Evolutionary conservation across 257 asterid species (phyloP).

Genomic region (Henckelia pumila): DNA sequence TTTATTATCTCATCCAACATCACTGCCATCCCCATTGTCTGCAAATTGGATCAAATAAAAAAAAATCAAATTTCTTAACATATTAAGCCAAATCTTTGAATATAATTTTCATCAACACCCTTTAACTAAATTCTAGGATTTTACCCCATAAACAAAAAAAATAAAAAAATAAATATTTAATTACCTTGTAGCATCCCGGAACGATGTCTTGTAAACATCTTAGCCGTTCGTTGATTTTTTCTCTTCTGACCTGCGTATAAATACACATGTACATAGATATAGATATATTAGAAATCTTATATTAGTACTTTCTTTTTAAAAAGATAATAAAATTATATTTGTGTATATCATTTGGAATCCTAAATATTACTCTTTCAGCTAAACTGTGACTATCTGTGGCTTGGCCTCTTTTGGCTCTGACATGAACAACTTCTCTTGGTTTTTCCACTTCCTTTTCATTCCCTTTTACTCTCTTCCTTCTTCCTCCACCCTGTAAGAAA

Average conservation of each 20-base stretch:
- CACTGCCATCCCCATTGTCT: conserved; percentile 96
- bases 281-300: too few species aligned
- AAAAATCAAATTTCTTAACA: too few species aligned
- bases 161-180: too few species aligned
- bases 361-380: conserved; percentile 73
- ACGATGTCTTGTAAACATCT: conserved; percentile 85
- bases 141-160: too few species aligned
- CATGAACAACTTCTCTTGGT: conserved; percentile 69
- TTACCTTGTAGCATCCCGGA: conserved; percentile 92
- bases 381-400: conserved; percentile 96
- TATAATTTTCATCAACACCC: neutral
- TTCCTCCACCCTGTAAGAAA: conserved; percentile 36
- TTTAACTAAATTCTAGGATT: neutral
- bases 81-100: too few species aligned
- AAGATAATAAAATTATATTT: neutral
- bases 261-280: too few species aligned
- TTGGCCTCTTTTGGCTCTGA: conserved; percentile 84
- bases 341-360: neutral
- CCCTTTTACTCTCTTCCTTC: conserved; percentile 44
- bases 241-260: conserved; percentile 68
- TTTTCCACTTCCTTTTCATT: conserved; percentile 43
- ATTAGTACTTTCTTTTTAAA: neutral
- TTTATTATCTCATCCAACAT: conserved; percentile 91
- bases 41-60: conserved; percentile 15
- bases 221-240: conserved; percentile 73